phyloP scores from a whole-genome alignment of 2,329 filamentous ascomycete genomes.

The Hortaea sp. region DNA sequence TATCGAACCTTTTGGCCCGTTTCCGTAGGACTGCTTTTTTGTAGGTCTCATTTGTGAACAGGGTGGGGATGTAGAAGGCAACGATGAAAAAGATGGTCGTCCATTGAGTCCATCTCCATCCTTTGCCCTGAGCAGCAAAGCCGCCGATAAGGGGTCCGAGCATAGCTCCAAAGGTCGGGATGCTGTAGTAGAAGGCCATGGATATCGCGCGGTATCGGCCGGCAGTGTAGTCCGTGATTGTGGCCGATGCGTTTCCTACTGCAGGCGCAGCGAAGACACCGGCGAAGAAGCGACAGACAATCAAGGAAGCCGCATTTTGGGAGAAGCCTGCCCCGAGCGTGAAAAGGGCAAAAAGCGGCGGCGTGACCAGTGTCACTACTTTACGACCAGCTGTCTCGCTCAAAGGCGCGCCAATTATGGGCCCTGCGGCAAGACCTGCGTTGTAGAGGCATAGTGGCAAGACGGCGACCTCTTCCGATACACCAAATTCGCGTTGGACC shows the following conservation, averaged over 20 bases:
- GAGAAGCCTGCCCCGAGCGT: slow-evolving; percentile 24
- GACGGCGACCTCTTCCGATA: slow-evolving; percentile 23
- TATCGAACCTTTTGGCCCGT: slow-evolving; percentile 16
- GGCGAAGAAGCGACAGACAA: slow-evolving; percentile 36
- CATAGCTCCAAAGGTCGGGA: slow-evolving; percentile 18
- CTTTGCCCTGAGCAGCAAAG: slow-evolving; percentile 18
- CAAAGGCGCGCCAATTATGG: slow-evolving; percentile 26
- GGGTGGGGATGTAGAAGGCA: slow-evolving; percentile 18
- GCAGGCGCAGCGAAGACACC: slow-evolving; percentile 31
- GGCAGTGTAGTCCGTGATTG: slow-evolving; percentile 23
- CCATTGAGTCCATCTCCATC: slow-evolving; percentile 28
- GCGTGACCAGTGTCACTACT: slow-evolving; percentile 26
- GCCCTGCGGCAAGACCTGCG: slow-evolving; percentile 28
- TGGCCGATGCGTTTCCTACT: slow-evolving; percentile 21
- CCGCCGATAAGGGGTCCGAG: slow-evolving; percentile 30
- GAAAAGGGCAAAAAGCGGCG: slow-evolving; percentile 28
- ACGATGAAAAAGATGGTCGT: slow-evolving; percentile 22
- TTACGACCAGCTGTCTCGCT: slow-evolving; percentile 29
- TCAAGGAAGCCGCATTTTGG: slow-evolving; percentile 11
- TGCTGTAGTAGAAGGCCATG: slow-evolving; percentile 19
- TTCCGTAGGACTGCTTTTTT: slow-evolving; percentile 24
- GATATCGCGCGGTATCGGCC: slow-evolving; percentile 17
- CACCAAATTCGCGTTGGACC: slow-evolving; percentile 16
- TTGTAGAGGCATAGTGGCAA: slow-evolving; percentile 28
- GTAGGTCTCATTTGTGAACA: slow-evolving; percentile 23